Conservation (phyloP, 73 alveolate genomes). For the Stentor roeselii region DNA sequence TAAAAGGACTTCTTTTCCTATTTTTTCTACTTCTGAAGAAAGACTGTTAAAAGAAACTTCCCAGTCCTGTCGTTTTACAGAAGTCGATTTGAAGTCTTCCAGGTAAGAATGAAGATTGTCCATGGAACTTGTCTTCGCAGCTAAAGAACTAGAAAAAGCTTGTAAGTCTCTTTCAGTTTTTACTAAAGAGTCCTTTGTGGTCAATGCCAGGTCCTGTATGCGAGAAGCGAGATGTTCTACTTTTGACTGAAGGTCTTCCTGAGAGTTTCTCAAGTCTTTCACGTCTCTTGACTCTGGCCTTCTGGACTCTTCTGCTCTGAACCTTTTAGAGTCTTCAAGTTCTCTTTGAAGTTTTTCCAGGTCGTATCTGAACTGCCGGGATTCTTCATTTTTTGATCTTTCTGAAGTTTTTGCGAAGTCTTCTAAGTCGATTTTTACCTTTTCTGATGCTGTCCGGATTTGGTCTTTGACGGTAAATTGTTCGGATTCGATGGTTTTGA, state of each 20-base stretch:
- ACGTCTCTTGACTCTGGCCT: not conserved
- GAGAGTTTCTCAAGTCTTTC: not conserved
- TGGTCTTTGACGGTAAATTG: conserved; percentile 32
- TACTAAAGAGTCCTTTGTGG: not conserved
- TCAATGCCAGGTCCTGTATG: not conserved
- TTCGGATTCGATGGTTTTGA: conserved; percentile 30
- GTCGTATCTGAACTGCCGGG: not conserved
- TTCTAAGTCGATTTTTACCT: not conserved
- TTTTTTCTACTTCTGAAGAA: conserved; percentile 54
- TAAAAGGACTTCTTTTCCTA: conserved; percentile 73
- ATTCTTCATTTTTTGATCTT: conserved; percentile 1
- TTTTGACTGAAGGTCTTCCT: not conserved
- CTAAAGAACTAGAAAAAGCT: not conserved
- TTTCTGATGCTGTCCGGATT: conserved; percentile 7
- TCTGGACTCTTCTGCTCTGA: not conserved
- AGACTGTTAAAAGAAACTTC: not conserved
- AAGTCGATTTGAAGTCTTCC: not conserved
- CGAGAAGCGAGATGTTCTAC: not conserved
- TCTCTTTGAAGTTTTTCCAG: conserved; percentile 20
- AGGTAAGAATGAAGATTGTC: not conserved
- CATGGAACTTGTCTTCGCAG: not conserved
- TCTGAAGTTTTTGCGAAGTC: conserved; percentile 25
- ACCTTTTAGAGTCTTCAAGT: not conserved
- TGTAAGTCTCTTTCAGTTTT: not conserved
- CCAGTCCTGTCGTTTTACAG: not conserved